Conservation (phyloP, 176 grass and related monocot genomes). For the Saccharum officinarum region DNA sequence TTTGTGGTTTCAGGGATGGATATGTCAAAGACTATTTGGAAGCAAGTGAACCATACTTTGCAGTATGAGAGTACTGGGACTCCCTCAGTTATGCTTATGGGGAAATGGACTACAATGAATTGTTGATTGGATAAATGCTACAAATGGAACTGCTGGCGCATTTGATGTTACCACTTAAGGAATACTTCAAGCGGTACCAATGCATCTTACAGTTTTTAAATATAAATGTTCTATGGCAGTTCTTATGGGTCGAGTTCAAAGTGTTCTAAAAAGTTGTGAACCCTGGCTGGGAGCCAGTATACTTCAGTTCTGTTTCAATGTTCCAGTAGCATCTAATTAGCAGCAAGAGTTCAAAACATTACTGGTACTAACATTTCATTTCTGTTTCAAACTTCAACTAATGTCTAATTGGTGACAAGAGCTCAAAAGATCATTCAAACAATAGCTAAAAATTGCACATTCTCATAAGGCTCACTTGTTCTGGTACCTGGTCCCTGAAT, state of each 20-base stretch:
- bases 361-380: slow-evolving; percentile 5
- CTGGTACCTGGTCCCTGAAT: not conserved
- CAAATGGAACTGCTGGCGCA: slow-evolving; percentile 82
- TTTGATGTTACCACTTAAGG: slow-evolving; percentile 99
- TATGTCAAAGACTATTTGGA: slow-evolving; percentile 98
- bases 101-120: slow-evolving; percentile 99
- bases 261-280: not conserved
- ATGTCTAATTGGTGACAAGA: slow-evolving; percentile 13
- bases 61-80: slow-evolving; percentile 99
- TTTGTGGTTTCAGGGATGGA: slow-evolving; percentile 98
- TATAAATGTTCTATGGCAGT: not conserved
- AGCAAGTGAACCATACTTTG: slow-evolving; percentile 82
- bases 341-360: slow-evolving; percentile 1
- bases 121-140: slow-evolving; percentile 99
- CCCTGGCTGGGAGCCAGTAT: not conserved
- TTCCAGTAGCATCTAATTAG: slow-evolving; percentile 13
- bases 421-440: not conserved
- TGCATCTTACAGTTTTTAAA: slow-evolving; percentile 1
- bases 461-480: not conserved
- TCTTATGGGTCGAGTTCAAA: not conserved
- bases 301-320: slow-evolving; percentile 2
- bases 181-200: slow-evolving; percentile 91
- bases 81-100: slow-evolving; percentile 98
- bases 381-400: slow-evolving; percentile 1
- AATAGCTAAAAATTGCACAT: slow-evolving; percentile 19